A percentile compares a stretch with the other conserved stretches of the same genome.
These are phyloP conservation scores for Fusarium transvaalense DNA, from an alignment of 2,329 filamentous ascomycete species.

Conservation along the genomic window DNA sequence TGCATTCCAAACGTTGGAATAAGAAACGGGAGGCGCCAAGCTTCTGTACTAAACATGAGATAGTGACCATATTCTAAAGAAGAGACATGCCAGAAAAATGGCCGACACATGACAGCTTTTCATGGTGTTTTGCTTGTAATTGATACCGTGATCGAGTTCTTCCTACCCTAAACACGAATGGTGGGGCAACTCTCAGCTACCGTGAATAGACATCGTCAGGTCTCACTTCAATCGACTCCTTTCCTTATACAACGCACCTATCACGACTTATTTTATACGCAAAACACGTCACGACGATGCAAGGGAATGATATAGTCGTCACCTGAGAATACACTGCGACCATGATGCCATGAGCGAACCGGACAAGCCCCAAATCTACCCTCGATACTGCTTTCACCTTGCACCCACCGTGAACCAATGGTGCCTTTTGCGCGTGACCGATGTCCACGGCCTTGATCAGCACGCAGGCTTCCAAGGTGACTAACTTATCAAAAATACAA, in stretches of 20 bases:
- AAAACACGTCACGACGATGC: conserved; percentile 14
- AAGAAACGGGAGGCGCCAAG: not conserved
- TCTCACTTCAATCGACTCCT: conserved; percentile 17
- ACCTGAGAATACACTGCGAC: conserved; percentile 22
- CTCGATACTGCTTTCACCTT: conserved; percentile 72
- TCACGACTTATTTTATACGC: not conserved
- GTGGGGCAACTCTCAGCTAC: conserved; percentile 20
- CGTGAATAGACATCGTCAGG: conserved; percentile 8
- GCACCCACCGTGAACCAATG: conserved; percentile 71
- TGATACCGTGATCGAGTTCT: not conserved
- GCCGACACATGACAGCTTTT: not conserved
- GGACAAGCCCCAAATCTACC: conserved; percentile 61
- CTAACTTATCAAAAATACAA: not conserved
- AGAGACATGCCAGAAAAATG: not conserved
- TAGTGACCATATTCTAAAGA: not conserved
- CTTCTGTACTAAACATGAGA: not conserved
- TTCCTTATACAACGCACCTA: conserved; percentile 12
- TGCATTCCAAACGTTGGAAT: not conserved
- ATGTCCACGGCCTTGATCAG: conserved; percentile 62
- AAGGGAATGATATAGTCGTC: conserved; percentile 16
- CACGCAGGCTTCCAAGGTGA: conserved; percentile 67
- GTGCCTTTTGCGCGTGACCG: conserved; percentile 66
- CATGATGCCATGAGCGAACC: conserved; percentile 65
- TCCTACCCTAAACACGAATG: conserved; percentile 2
- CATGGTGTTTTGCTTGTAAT: not conserved